Percentiles rank a stretch among this genome's conserved stretches.
These are phyloP conservation scores for Pseudogymnoascus pannorum DNA, from an alignment of 2,329 filamentous ascomycete genomes.

Conservation along the genomic window DNA sequence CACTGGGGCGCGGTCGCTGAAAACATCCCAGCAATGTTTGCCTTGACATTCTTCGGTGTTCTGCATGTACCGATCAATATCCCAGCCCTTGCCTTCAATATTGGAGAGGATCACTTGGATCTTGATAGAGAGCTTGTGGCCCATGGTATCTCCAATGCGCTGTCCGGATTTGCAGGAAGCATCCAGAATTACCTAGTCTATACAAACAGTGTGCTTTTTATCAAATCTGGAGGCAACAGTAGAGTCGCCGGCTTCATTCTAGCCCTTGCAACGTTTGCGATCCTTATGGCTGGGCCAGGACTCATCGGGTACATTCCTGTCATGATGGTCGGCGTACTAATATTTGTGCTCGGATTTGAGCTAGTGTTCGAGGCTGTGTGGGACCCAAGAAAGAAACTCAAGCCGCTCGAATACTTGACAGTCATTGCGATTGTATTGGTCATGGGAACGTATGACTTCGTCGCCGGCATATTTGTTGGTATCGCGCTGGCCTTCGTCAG, in stretches of 20 bases:
- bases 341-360: constrained; percentile 92
- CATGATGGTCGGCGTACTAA: constrained; percentile 92
- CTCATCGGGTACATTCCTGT: constrained; percentile 93
- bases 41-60: constrained; percentile 93
- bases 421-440: constrained; percentile 84
- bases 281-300: constrained; percentile 78
- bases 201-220: constrained; percentile 95
- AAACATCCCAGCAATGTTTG: constrained; percentile 89
- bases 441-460: constrained; percentile 97
- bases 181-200: constrained; percentile 98
- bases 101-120: constrained; percentile 85
- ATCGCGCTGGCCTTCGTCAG: constrained; percentile 88
- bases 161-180: constrained; percentile 80
- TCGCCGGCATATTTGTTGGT: constrained; percentile 84
- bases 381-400: constrained; percentile 80
- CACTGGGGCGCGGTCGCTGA: constrained; percentile 78
- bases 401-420: constrained; percentile 80
- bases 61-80: constrained; percentile 98
- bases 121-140: constrained; percentile 87
- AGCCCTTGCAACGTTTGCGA: constrained; percentile 67
- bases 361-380: constrained; percentile 82
- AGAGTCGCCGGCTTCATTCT: constrained; percentile 81
- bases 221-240: constrained; percentile 81
- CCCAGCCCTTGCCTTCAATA: constrained; percentile 81
- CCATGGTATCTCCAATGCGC: constrained; percentile 85